Evolutionary conservation across 345 rosid species (phyloP).

Genomic region (Pistacia atlantica): DNA sequence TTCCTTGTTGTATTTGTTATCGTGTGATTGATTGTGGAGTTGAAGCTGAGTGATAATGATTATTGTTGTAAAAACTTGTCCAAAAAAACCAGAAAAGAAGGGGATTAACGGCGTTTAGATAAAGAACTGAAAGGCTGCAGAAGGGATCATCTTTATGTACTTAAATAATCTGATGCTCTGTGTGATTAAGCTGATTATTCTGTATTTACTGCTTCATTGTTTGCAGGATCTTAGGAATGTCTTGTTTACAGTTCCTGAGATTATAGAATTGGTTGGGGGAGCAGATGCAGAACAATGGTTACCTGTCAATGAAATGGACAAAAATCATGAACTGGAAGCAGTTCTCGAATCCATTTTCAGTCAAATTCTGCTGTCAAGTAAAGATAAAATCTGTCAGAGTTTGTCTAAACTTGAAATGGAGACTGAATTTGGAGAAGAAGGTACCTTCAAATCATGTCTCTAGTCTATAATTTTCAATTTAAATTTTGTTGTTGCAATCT

Average conservation of each 20-base stretch:
- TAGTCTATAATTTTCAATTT: not conserved
- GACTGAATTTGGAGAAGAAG: conserved; percentile 37
- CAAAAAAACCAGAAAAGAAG: too few species aligned
- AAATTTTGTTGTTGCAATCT: not conserved
- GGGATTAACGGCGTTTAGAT: not conserved
- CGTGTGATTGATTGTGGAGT: not conserved
- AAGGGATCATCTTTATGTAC: not conserved
- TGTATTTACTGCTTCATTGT: not conserved
- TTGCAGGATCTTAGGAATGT: conserved; percentile 40
- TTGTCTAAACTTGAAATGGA: conserved; percentile 34
- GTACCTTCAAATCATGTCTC: conserved; percentile 10
- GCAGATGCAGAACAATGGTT: conserved; percentile 21
- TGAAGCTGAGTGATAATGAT: not conserved
- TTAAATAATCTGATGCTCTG: not conserved
- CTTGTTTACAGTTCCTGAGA: conserved; percentile 36
- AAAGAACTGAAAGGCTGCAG: not conserved
- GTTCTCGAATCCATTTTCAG: conserved; percentile 37
- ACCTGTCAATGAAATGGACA: conserved; percentile 17
- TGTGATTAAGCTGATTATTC: not conserved
- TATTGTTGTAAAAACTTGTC: not conserved
- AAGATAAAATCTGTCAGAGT: conserved; percentile 24
- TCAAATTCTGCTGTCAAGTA: conserved; percentile 33
- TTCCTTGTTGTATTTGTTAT: not conserved
- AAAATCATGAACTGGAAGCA: conserved; percentile 26
- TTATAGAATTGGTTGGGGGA: conserved; percentile 34